Evolutionary conservation across 768 basidiomycete species (phyloP).

Genomic region (Mycena galericulata): DNA sequence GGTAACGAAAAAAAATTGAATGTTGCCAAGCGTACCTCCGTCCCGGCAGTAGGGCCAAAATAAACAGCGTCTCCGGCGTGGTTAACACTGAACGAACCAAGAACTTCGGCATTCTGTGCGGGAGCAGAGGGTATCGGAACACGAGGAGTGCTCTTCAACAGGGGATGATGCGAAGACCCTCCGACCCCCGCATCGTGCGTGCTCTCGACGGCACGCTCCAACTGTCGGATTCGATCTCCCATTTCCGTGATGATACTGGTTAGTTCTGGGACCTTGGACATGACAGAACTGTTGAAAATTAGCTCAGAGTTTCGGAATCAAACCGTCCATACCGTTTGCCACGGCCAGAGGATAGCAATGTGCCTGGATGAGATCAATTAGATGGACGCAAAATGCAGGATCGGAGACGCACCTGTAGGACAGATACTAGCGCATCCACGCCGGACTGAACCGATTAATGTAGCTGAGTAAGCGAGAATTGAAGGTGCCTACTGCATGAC

Average conservation of each 20-base stretch:
- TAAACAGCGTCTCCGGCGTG: constrained; percentile 59
- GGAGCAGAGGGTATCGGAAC: constrained; percentile 14
- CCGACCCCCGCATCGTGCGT: constrained; percentile 20
- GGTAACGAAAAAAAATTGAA: background rate
- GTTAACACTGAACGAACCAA: constrained; percentile 60
- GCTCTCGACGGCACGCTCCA: constrained; percentile 56
- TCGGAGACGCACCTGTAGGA: constrained; percentile 33
- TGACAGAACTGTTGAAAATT: constrained; percentile 45
- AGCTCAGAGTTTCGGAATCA: background rate
- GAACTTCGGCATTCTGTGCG: constrained; percentile 45
- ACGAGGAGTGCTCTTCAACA: background rate
- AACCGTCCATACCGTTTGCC: constrained; percentile 38
- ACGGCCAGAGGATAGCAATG: constrained; percentile 46
- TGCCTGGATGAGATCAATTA: constrained; percentile 41
- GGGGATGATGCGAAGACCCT: constrained; percentile 4
- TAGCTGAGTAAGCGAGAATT: background rate
- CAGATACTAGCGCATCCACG: constrained; percentile 51
- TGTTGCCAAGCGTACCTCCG: constrained; percentile 48
- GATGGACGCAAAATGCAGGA: background rate
- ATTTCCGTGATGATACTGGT: constrained; percentile 53
- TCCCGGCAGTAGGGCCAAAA: constrained; percentile 62
- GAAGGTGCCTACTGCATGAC: constrained; percentile 22
- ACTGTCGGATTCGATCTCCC: constrained; percentile 56
- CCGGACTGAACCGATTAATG: constrained; percentile 18
- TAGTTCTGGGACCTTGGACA: constrained; percentile 53